Evolutionary conservation across 306 rosid species (phyloP), one percentile per base, ranked within the genome.

Genomic region (Cyclanthera cordifolia): DNA sequence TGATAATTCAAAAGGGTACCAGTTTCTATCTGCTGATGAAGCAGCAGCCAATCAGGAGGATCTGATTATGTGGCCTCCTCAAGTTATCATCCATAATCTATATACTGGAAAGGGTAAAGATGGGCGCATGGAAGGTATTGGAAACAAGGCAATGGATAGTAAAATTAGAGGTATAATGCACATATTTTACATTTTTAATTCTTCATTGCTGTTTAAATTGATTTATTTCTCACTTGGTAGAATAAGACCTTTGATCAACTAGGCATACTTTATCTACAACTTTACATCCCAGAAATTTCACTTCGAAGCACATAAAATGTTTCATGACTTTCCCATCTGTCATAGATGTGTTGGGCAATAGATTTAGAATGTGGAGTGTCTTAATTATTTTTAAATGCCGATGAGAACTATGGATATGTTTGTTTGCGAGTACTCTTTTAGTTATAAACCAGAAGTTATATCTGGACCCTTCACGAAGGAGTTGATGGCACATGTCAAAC

Each of bases 51-150:
- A 94, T 59, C 88, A 72, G 82, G 96, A 90, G 75, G 99, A 94
- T 84, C 86, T 94, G 79, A 78, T 94, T 78, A 72, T 94, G 89
- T 94, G 99, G 99, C 99, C 99, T 41, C 99, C 99, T 76, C 41
- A 88, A 88, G 99, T 94, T 80, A 88, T 94, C 68, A 82, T 94
- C 76, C 99, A 94, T 78, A 94, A 94, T 77, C 85, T 97, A 19
- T 78, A 81, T 80, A 94, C 90, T 4, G 99, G 95, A 74, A 94
- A 82, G 90, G 79, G 78, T 78, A 94, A 86, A 79, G 95, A 88
- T 72, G 99, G 99, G 63, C 95, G 95, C 79, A 85, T 88, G 91
- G 99, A 94, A 81, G 99, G 99, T 82, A 73, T 90, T 86, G 99
- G 99, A 81, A 94, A 90, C 93, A 94, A 94, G 85, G 78, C 80